Base-by-base conservation (phyloP, 306 rosid genomes). In the Glycine latifolia region DNA sequence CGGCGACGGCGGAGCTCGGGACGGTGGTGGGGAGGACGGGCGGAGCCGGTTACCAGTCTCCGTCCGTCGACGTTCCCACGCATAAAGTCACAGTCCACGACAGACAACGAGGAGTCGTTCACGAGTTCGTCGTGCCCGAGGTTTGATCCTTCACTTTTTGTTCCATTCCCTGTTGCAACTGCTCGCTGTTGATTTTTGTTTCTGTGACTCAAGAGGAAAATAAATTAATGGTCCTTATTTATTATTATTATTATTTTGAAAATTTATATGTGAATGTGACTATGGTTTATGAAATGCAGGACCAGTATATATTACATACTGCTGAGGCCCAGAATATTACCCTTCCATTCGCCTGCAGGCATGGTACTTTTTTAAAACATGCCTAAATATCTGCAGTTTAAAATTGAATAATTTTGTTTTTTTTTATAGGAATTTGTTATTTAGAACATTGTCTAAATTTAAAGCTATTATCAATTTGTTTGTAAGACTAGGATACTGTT, bases 271-370 rank as follows among this genome's bases (percentile, higher is more conserved):
- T 52, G 35, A 53, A 13, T 55, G 69, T 41, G 67, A 9, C 16
- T 70, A 8, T 41, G 62, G 2, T 66, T 65, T 31, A 4, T 73
- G 43, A 60, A 84, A 73, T 91, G 85, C 94, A 95, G 99, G 99
- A 95, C 73, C 99, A 93, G 71, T 93, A 95, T 82, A 95, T 95
- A 79, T 83, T 95, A 65, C 99, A 95, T 61, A 95, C 97, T 37
- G 99, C 99, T 53, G 98, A 95, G 76, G 80, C 90, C 11, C 99
- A 92, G 88, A 86, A 91, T 78, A 91, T 95, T 73, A 77, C 87
- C 12, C 99, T 95, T 91, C 99, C 98, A n/a, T 95, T 93, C 84
- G 97, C 98, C 81, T 93, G 99, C 97, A 92, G 99, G 91, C 99
- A 93, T 85, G 99, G 99, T 95, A 93, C 78, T 91, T 26, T 26